Evolutionary conservation across 176 grass and related monocot species (phyloP), one percentile per base, ranked within the genome.

Genomic region (Typha latifolia): DNA sequence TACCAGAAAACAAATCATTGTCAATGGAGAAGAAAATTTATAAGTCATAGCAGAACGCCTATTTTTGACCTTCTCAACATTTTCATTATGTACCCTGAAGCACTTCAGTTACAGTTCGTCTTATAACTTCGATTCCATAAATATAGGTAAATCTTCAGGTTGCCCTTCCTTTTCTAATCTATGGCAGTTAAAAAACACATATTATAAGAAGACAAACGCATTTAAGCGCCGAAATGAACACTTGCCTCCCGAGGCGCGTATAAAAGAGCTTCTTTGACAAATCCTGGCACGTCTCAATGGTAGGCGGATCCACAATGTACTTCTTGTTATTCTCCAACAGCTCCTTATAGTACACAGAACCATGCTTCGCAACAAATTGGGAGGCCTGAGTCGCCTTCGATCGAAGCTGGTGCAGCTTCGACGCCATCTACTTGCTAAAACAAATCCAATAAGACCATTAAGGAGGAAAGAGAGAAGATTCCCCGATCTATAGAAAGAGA

Each of bases 191-290:
- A 9, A 43, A 43, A 43, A 43, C 6, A 10, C 37, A 43, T 1
- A 9, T 43, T 10, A 43, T 1, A 10, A 10, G 37, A 10, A 8
- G 10, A 47, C 26, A 57, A 31, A 31, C 2, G 27, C 47, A 51
- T 49, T 19, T 68, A 14, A 15, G 12, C 2, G 4, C 5, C 19
- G 51, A 64, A 81, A 20, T 6, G 21, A 76, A 49, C 7, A 3
- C 48, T 81, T 66, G 91, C 92, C 92, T 96, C 23, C 82, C 88
- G 67, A 96, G 80, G 48, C 92, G 92, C 3, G 92, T 96, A 82
- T 91, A 96, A 73, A 91, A 91, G 55, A 96, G 85, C 75, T 96
- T 82, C 70, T 89, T 91, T 68, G 92, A 96, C 76, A 96, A 79
- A 63, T 96, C 92, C 77, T 86, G 82, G 69, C 82, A 86, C 82